Evolutionary conservation across 371 early-diverging fungal genomes (phyloP), one percentile per base, ranked within the genome.

Genomic region (Mucor racemosus): DNA sequence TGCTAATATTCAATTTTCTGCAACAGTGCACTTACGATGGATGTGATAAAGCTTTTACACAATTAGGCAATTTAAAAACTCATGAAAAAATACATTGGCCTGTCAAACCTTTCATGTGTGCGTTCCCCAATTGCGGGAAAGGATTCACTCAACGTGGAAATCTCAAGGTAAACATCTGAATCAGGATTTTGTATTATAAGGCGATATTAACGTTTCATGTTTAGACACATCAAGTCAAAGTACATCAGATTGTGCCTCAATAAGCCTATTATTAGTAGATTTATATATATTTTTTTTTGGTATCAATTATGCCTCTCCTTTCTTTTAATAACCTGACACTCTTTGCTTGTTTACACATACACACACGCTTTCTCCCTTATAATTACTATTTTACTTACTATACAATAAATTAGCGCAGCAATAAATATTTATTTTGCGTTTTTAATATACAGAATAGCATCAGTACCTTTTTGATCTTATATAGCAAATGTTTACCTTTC

Each of bases 61-160:
- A 92, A 72, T 81, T 88, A 6, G 92, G 92, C 1, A 92, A 94
- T 65, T 80, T 94, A n/a, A 91, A 90, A 67, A 92, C 92, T 7
- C 94, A 93, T 66, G 88, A 89, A 72, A 84, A 86, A 44, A 89
- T 82, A 55, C 92, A 91, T 72, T 86, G 87, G 41, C 86, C 85
- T 13, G 92, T 89, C 38, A 87, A 87, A 66, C 92, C 90, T 7
- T 90, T 83, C 77, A 82, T 85, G 74, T 90, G 91, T 62, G 59
- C 74, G 21, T 75, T 74, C 58, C 71, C 73, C 38, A 84, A 82
- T 50, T 92, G 92, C 68, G 83, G 77, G 39, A 87, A 86, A 68
- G 73, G 86, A 0, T 92, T 92, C 66, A 85, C 82, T 33, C 90
- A 91, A 62, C 78, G 86, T 11, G 90, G 90, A 21, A 88, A 90